phyloP scores from a whole-genome alignment of 164 flowering plant species.

The Liriodendron chinense region DNA sequence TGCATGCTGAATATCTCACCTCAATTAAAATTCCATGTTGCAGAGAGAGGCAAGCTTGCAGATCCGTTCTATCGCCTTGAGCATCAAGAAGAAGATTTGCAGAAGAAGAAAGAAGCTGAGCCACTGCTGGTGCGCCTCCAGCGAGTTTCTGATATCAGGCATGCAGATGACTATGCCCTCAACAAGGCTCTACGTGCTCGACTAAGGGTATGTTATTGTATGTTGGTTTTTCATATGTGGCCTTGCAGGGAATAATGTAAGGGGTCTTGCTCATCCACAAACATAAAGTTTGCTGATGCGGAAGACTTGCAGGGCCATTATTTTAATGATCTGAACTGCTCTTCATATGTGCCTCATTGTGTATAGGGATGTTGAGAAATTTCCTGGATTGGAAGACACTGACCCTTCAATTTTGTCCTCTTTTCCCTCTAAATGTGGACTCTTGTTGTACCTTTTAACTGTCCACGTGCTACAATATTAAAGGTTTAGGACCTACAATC shows the following conservation, averaged over 20 bases:
- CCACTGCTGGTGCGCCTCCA: slow-evolving; percentile 89
- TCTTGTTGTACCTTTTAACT: too few species aligned
- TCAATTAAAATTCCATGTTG: slow-evolving; percentile 13
- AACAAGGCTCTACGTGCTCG: slow-evolving; percentile 76
- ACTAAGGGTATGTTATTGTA: slow-evolving; percentile 52
- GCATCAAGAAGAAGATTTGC: slow-evolving; percentile 82
- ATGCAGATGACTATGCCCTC: slow-evolving; percentile 76
- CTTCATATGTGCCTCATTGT: neutral
- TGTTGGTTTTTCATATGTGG: neutral
- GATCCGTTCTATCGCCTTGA: slow-evolving; percentile 99
- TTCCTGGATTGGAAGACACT: neutral
- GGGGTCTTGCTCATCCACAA: neutral
- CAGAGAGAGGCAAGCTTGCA: slow-evolving; percentile 83
- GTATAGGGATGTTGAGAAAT: neutral
- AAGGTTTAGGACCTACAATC: too few species aligned
- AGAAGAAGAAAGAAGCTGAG: slow-evolving; percentile 94
- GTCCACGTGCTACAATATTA: too few species aligned
- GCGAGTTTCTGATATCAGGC: slow-evolving; percentile 75
- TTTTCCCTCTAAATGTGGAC: too few species aligned
- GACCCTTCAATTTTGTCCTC: neutral
- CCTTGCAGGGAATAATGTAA: neutral
- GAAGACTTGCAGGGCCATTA: neutral
- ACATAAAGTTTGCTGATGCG: neutral
- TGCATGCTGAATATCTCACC: neutral
- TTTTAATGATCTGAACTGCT: neutral